These are phyloP conservation scores for Colletotrichum camelliae DNA, from an alignment of 2,329 filamentous ascomycete genomes.

Conservation along the genomic window DNA sequence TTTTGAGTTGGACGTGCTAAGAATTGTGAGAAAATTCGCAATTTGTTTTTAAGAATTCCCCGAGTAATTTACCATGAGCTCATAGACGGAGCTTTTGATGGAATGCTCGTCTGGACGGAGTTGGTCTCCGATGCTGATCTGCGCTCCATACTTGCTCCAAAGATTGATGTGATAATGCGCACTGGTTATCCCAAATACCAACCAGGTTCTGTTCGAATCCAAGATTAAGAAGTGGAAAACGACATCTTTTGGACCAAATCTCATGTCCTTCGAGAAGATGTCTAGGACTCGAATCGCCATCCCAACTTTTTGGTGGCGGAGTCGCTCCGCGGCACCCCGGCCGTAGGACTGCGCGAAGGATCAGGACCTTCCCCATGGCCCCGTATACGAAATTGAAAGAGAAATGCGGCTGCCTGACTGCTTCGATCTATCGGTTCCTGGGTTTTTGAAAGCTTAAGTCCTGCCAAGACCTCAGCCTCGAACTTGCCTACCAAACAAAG, in stretches of 20 bases:
- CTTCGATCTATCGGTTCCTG: background rate
- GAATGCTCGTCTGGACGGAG: background rate
- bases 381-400: background rate
- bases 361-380: background rate
- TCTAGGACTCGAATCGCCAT: background rate
- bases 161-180: background rate
- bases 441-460: background rate
- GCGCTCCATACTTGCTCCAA: background rate
- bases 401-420: background rate
- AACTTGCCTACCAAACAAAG: background rate
- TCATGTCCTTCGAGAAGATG: background rate
- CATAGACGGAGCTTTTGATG: background rate
- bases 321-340: background rate
- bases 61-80: background rate
- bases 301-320: background rate
- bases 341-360: constrained; percentile 3
- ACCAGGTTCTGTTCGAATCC: accelerated
- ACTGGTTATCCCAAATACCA: background rate
- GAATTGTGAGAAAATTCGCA: background rate
- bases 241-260: background rate
- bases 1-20: background rate
- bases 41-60: too few relatives aligned
- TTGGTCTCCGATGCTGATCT: background rate
- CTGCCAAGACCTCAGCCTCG: background rate
- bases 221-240: accelerated